phyloP scores from a whole-genome alignment of 148 eudicot genomes.

The Rhododendron henanense region DNA sequence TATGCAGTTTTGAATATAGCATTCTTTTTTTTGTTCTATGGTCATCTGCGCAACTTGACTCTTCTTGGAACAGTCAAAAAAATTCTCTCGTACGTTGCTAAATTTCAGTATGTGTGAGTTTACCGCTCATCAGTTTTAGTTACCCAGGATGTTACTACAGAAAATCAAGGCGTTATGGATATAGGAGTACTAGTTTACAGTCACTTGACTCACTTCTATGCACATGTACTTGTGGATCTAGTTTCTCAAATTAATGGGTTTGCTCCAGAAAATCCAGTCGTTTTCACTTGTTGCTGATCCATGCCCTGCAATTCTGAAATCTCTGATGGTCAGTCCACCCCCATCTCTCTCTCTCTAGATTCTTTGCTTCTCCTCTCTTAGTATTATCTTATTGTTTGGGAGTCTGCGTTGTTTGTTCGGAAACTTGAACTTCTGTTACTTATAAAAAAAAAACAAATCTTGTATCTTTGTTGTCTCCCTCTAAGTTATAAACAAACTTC shows the following conservation, averaged over 20 bases:
- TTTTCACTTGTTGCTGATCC: constrained; percentile 9
- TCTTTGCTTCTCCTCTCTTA: background rate
- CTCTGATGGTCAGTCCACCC: constrained; percentile 19
- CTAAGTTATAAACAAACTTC: background rate
- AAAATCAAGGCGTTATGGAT: no score
- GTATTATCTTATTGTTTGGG: background rate
- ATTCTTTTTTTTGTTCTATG: no score
- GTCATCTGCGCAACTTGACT: no score
- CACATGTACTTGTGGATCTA: background rate
- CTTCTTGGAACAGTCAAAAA: no score
- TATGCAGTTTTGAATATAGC: background rate
- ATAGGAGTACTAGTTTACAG: no score
- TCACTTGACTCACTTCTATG: background rate
- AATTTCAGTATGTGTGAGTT: no score
- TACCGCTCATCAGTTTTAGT: no score
- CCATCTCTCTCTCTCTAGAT: background rate
- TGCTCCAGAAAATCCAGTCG: constrained; percentile 2
- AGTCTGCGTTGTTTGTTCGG: background rate
- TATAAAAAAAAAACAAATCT: no score
- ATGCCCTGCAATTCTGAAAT: constrained; percentile 24
- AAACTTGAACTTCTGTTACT: background rate
- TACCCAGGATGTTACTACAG: no score
- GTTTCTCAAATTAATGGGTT: background rate
- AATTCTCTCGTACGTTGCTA: no score
- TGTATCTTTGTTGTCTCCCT: background rate